phyloP scores from a whole-genome alignment of 2,329 filamentous ascomycete species.

The Fusarium papillatum region DNA sequence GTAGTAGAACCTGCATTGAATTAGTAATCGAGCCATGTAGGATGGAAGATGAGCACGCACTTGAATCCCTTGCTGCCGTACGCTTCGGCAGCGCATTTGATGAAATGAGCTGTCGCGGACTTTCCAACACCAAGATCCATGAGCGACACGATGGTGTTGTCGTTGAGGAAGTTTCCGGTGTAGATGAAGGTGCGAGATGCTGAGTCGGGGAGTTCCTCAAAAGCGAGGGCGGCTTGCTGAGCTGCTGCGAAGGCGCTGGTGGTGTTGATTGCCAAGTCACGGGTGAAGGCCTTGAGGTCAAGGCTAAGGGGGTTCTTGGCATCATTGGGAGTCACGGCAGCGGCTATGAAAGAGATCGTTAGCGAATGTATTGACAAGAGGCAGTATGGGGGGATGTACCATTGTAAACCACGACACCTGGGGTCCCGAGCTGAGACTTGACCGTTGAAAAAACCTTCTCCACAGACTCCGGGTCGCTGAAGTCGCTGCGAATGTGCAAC shows the following conservation, averaged over 20 bases:
- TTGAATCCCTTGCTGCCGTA: slow-evolving; percentile 52
- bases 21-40: neutral
- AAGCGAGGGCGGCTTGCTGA: slow-evolving; percentile 49
- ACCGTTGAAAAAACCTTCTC: slow-evolving; percentile 26
- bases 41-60: slow-evolving; percentile 30
- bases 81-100: slow-evolving; percentile 47
- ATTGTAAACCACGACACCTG: slow-evolving; percentile 40
- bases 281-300: slow-evolving; percentile 7
- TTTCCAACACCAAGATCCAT: slow-evolving; percentile 55
- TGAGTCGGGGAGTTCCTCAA: slow-evolving; percentile 47
- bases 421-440: slow-evolving; percentile 21
- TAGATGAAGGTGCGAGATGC: slow-evolving; percentile 57
- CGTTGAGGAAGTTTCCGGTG: slow-evolving; percentile 58
- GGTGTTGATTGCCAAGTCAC: slow-evolving; percentile 27
- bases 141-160: slow-evolving; percentile 39
- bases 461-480: slow-evolving; percentile 46
- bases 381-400: slow-evolving; percentile 11
- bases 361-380: too few relatives aligned
- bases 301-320: slow-evolving; percentile 14
- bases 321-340: slow-evolving; percentile 26
- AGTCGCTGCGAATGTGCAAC: slow-evolving; percentile 53
- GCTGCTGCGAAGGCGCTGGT: slow-evolving; percentile 50
- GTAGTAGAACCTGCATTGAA: slow-evolving; percentile 61
- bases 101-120: slow-evolving; percentile 48
- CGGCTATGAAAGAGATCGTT: neutral